phyloP scores from a whole-genome alignment of 805 yeast genomes.

The Candida nemodendra region DNA sequence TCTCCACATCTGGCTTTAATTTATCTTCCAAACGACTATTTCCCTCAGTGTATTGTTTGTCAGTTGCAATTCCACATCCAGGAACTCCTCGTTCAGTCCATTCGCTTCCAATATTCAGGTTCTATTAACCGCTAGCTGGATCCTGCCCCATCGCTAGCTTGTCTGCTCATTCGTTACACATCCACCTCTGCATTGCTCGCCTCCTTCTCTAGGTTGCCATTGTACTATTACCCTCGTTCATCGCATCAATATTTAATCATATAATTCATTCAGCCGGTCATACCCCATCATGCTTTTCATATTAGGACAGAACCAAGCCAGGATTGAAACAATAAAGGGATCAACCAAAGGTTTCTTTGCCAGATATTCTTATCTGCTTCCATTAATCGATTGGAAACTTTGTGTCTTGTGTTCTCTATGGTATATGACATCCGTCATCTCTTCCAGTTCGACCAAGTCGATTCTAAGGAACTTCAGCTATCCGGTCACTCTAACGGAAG shows the following conservation, averaged over 20 bases:
- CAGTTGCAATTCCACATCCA: too few relatives aligned
- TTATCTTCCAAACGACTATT: too few relatives aligned
- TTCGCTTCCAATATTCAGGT: too few relatives aligned
- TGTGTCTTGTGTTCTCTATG: slow-evolving; percentile 61
- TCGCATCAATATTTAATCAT: slow-evolving; percentile 3
- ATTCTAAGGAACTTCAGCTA: slow-evolving; percentile 67
- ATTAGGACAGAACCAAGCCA: slow-evolving; percentile 10
- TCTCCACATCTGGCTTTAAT: too few relatives aligned
- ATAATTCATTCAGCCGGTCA: neutral
- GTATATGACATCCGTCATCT: slow-evolving; percentile 79
- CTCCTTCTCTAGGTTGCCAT: neutral
- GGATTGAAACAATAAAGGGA: slow-evolving; percentile 6
- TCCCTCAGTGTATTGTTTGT: too few relatives aligned
- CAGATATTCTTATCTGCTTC: slow-evolving; percentile 14
- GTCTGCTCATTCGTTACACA: too few relatives aligned
- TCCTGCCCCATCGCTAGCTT: too few relatives aligned
- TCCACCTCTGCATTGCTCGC: neutral
- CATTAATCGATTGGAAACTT: slow-evolving; percentile 31
- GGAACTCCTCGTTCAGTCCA: too few relatives aligned
- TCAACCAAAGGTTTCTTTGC: slow-evolving; percentile 10
- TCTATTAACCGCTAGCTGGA: too few relatives aligned
- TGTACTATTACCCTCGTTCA: neutral
- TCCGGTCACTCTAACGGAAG: slow-evolving; percentile 87
- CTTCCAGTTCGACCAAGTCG: slow-evolving; percentile 77
- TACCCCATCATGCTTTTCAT: slow-evolving; percentile 15